Evolutionary conservation across 2,329 filamentous ascomycete species (phyloP).

Genomic region (Aspergillus fructus): DNA sequence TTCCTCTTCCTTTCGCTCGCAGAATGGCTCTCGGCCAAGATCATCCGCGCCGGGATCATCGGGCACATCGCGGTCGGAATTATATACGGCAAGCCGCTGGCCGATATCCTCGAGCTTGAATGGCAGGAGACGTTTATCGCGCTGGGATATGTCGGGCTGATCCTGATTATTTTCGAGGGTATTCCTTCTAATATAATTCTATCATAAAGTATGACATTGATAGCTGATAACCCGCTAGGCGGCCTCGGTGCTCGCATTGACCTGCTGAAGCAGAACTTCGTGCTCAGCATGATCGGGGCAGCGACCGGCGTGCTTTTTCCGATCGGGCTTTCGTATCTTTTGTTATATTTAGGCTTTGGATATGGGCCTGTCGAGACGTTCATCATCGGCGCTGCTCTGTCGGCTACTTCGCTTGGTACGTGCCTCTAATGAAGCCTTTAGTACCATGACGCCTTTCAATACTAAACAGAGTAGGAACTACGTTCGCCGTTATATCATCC

Average conservation of each 20-base stretch:
- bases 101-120: constrained; percentile 42
- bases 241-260: constrained; percentile 49
- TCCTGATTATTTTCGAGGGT: constrained; percentile 52
- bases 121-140: constrained; percentile 50
- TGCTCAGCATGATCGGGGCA: constrained; percentile 44
- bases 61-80: constrained; percentile 50
- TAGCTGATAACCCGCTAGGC: constrained; percentile 26
- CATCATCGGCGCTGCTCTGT: constrained; percentile 31
- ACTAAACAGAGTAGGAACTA: constrained; percentile 19
- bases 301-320: constrained; percentile 48
- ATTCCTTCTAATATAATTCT: not conserved
- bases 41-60: constrained; percentile 48
- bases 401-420: constrained; percentile 30
- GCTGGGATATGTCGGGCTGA: constrained; percentile 50
- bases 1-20: constrained; percentile 46
- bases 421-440: too few species aligned
- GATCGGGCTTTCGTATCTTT: constrained; percentile 46
- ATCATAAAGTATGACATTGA: too few species aligned
- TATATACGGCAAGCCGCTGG: constrained; percentile 47
- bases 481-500: constrained; percentile 32
- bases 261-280: constrained; percentile 47
- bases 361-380: constrained; percentile 38
- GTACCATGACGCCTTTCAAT: too few species aligned
- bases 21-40: constrained; percentile 42
- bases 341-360: constrained; percentile 46